A percentile compares a stretch with the other conserved stretches of the same genome.
Evolutionary conservation across 75 land plant species (phyloP).

Genomic region (Isoetes taiwanensis): DNA sequence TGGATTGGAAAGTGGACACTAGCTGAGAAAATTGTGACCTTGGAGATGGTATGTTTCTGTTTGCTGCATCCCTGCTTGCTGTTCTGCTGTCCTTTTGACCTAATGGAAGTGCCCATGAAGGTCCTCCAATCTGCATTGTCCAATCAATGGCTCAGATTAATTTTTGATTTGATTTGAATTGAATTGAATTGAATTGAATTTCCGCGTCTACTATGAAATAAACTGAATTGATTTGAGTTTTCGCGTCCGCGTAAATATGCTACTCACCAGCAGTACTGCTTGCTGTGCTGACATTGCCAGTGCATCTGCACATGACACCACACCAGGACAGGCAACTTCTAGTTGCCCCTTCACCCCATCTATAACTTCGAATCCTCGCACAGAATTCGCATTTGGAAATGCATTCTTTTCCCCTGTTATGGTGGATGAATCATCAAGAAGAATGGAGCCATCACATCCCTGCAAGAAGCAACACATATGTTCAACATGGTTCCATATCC

Average conservation of each 20-base stretch:
- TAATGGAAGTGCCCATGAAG: background rate
- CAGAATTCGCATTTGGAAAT: background rate
- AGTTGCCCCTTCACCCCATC: background rate
- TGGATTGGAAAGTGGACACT: background rate
- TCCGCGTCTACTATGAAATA: too few relatives aligned
- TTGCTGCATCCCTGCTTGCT: background rate
- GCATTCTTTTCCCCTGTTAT: background rate
- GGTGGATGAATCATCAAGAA: background rate
- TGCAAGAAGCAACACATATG: too few relatives aligned
- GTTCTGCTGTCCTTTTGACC: background rate
- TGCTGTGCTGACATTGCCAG: background rate
- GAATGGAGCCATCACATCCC: constrained; percentile 1
- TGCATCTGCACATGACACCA: background rate
- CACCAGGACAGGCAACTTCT: background rate
- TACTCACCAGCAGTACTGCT: background rate
- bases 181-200: too few relatives aligned
- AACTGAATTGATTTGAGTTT: too few relatives aligned
- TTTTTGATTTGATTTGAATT: too few relatives aligned
- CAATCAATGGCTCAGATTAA: too few relatives aligned
- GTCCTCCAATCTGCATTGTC: constrained; percentile 8
- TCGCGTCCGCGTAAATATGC: too few relatives aligned
- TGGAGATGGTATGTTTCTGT: constrained; percentile 36
- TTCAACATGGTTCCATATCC: too few relatives aligned
- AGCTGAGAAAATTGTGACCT: constrained; percentile 21
- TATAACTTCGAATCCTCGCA: background rate